phyloP scores from a whole-genome alignment of 2,329 filamentous ascomycete species.

The Ascomycota sp. region DNA sequence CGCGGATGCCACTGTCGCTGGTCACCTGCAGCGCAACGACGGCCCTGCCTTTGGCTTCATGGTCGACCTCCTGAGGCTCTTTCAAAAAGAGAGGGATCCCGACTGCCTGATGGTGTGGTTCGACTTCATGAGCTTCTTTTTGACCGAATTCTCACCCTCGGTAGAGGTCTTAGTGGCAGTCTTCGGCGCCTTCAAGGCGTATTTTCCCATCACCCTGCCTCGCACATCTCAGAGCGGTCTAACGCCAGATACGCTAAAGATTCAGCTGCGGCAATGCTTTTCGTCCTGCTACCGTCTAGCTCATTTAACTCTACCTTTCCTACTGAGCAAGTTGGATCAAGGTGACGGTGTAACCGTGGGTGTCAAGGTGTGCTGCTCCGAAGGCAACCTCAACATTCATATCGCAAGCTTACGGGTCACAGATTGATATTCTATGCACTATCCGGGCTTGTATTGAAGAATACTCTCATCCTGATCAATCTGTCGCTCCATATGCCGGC shows the following conservation, averaged over 20 bases:
- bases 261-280: slow-evolving; percentile 29
- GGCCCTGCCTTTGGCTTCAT: slow-evolving; percentile 23
- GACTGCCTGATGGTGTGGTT: slow-evolving; percentile 36
- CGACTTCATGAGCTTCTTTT: slow-evolving; percentile 21
- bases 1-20: slow-evolving; percentile 17
- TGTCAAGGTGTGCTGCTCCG: slow-evolving; percentile 23
- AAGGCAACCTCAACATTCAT: neutral
- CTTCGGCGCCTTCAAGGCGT: slow-evolving; percentile 33
- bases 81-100: slow-evolving; percentile 31
- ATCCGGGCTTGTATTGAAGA: slow-evolving; percentile 28
- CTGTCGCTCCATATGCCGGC: slow-evolving; percentile 24
- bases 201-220: slow-evolving; percentile 35
- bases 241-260: slow-evolving; percentile 33
- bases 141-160: slow-evolving; percentile 22
- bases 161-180: slow-evolving; percentile 24
- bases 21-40: slow-evolving; percentile 21
- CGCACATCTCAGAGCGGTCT: slow-evolving; percentile 27
- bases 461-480: slow-evolving; percentile 23
- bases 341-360: slow-evolving; percentile 34
- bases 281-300: slow-evolving; percentile 25
- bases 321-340: slow-evolving; percentile 34
- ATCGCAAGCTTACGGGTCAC: slow-evolving; percentile 2
- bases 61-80: slow-evolving; percentile 25
- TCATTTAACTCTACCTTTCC: slow-evolving; percentile 25
- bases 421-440: slow-evolving; percentile 33